Evolutionary conservation across 179 eudicot species (phyloP), one percentile per base, ranked within the genome.

Genomic region (Spergularia azorica): DNA sequence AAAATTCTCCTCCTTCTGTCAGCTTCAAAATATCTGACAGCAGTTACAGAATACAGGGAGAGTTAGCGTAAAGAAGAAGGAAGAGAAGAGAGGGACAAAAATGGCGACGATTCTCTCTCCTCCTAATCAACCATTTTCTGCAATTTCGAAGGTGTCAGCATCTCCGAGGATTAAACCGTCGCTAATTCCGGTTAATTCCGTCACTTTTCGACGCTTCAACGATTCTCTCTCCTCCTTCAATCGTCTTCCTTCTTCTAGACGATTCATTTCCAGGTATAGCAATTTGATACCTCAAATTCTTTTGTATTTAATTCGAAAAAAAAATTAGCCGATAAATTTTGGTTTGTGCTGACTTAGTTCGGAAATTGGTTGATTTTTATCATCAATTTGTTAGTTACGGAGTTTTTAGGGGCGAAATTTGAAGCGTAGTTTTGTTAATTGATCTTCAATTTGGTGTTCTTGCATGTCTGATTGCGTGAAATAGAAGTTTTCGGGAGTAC

Each of bases 51-150:
- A n/a, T n/a, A n/a, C n/a, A n/a, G n/a, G n/a, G 32, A 26, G 32
- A 26, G 32, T 26, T 26, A 26, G 32, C 32, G 32, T 26, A 10
- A 2, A 67, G 5, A 67, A 20, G 3, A 21, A n/a, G n/a, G n/a
- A 74, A 63, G 61, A 54, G 67, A 72, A 79, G 66, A 59, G 55
- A 1, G 2, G 38, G 13, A n/a, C n/a, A n/a, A n/a, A n/a, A 64
- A 88, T 87, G 89, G 84, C 88, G 71, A 67, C 82, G 20, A 26
- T 77, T 74, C 74, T 89, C 68, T 67, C 84, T 77, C 83, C 80
- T 66, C 76, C 68, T 59, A 73, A 21, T 60, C 73, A 73, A 66
- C n/a, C 87, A 2, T 52, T 76, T 1, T 71, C 36, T 60, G 67
- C 75, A 20, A 59, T 76, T 41, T 70, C 79, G 2, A 51, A 64